Evolutionary conservation across 371 early-diverging fungal species (phyloP), one percentile per base, ranked within the genome.

Genomic region (Mucor circinelloides): DNA sequence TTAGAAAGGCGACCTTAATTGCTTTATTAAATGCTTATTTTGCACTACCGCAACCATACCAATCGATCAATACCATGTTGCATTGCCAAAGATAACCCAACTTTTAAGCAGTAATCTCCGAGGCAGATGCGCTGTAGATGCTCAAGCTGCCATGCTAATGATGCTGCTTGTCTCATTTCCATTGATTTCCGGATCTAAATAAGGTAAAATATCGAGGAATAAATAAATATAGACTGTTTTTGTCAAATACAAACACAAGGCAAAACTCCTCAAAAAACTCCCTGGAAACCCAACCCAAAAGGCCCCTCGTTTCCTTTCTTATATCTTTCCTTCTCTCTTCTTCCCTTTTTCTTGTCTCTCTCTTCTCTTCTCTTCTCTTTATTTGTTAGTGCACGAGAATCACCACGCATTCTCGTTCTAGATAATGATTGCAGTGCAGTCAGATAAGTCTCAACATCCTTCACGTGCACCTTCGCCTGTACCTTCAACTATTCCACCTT

Each of bases 391-490:
- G 6, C 21, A 34, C 27, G 21, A 13, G 19, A 19, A 23, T 17
- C 38, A 58, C 8, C 6, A 31, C 30, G 13, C 17, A 40, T 40
- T 40, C 13, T 50, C 50, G 3, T 2, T 23, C 23, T 50, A 25
- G 27, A 50, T 50, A n/a, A 52, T 52, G 52, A 38, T 52, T 52
- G 50, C 15, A 46, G 58, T 54, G 58, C 64, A 58, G 40, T 28
- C 40, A 40, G 69, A 68, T n/a, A 58, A 63, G 34, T 38, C 55
- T 31, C 57, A 64, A 57, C 57, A 57, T 21, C 28, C 17, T 13
- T 58, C 65, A 31, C 65, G 63, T 25, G 50, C 64, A 42, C 50
- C 63, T 28, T 68, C 64, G 40, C 69, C 64, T n/a, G 64, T 63
- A 25, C 64, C 69, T 52, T 68, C 64, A 25, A 44, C 63, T 36